Evolutionary conservation across 1,284 basidiomycete species (phyloP).

Genomic region (Trichosporon sp.): DNA sequence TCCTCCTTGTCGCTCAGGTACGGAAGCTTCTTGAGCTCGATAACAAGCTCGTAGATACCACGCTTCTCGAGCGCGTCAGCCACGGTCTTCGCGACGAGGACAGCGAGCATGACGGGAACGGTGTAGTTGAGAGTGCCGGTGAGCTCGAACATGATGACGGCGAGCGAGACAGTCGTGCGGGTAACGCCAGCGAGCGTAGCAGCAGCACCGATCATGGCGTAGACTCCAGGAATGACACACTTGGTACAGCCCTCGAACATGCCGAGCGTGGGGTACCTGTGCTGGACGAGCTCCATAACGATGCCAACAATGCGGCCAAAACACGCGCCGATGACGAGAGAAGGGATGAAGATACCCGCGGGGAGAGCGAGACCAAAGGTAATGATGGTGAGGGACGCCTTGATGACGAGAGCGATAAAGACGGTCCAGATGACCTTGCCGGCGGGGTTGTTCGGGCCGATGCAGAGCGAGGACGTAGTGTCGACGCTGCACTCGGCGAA

Average conservation of each 20-base stretch:
- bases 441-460: constrained; percentile 58
- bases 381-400: constrained; percentile 79
- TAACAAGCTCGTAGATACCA: constrained; percentile 93
- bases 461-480: constrained; percentile 70
- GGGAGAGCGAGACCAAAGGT: constrained; percentile 94
- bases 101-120: constrained; percentile 85
- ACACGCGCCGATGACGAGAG: constrained; percentile 94
- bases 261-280: constrained; percentile 64
- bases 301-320: constrained; percentile 88
- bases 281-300: constrained; percentile 75
- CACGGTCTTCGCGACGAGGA: constrained; percentile 90
- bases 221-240: constrained; percentile 73
- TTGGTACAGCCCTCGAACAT: constrained; percentile 68
- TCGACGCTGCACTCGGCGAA: constrained; percentile 78
- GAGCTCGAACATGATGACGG: constrained; percentile 96
- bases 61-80: constrained; percentile 91
- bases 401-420: constrained; percentile 74
- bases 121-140: constrained; percentile 92
- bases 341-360: constrained; percentile 96
- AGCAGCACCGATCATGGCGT: constrained; percentile 89
- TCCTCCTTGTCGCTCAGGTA: constrained; percentile 88
- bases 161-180: constrained; percentile 71
- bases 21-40: constrained; percentile 80
- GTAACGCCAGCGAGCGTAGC: constrained; percentile 86
- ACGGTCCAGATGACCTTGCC: constrained; percentile 66